Percentiles rank a stretch among this genome's conserved stretches.
Conservation (phyloP, 768 basidiomycete genomes). For the Amanita phalloides region DNA sequence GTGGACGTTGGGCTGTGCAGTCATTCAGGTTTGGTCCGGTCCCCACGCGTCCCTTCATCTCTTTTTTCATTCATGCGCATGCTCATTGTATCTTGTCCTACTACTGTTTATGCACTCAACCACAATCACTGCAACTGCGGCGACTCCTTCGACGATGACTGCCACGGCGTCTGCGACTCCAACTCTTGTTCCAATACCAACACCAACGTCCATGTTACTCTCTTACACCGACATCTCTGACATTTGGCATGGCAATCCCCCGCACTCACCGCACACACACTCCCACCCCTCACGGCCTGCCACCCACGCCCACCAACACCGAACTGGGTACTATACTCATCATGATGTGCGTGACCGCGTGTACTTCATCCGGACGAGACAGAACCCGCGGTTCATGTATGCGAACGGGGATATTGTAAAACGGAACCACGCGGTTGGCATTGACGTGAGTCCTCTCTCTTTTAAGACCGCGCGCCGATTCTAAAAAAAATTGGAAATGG, state of each 20-base stretch:
- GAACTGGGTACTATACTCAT: background rate
- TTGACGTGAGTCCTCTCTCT: conserved; percentile 46
- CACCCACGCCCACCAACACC: no score
- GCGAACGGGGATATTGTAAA: conserved; percentile 65
- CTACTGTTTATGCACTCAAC: no score
- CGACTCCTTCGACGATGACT: no score
- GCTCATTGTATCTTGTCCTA: background rate
- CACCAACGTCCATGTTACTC: conserved; percentile 3
- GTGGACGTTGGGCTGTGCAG: background rate
- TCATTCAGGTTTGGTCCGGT: conserved; percentile 1
- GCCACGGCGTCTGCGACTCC: background rate
- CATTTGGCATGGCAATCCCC: background rate
- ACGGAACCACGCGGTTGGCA: conserved; percentile 64
- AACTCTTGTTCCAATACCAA: background rate
- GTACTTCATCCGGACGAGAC: conserved; percentile 6
- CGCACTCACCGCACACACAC: background rate
- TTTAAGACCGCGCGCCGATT: background rate
- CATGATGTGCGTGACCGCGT: background rate
- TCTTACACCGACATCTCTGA: background rate
- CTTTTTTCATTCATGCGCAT: conserved; percentile 4
- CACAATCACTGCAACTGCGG: no score
- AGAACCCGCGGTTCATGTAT: conserved; percentile 74
- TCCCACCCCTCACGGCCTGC: background rate
- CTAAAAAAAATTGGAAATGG: background rate
- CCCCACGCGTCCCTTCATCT: conserved; percentile 4